These are phyloP conservation scores for Pterulicium gracile DNA, from an alignment of 1,284 basidiomycete species.

Conservation along the genomic window DNA sequence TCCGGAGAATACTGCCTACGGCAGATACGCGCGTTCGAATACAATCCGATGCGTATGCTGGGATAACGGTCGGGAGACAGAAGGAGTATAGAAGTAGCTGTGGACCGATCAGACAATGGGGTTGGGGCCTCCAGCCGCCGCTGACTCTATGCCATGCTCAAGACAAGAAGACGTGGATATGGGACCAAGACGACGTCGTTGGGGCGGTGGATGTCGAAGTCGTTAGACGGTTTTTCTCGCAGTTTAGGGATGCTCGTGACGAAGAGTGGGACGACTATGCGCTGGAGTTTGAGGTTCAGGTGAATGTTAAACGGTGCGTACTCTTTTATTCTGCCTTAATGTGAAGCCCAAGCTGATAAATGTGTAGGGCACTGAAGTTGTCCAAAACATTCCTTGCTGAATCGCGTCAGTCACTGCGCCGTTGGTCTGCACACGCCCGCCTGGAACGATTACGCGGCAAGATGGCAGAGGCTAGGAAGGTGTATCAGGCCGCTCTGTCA, in stretches of 20 bases:
- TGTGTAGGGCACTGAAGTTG: slow-evolving; percentile 54
- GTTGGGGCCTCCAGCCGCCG: slow-evolving; percentile 36
- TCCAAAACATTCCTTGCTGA: slow-evolving; percentile 62
- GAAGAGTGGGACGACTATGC: slow-evolving; percentile 55
- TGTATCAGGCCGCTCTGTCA: slow-evolving; percentile 64
- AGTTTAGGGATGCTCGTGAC: slow-evolving; percentile 35
- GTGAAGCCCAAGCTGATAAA: slow-evolving; percentile 8
- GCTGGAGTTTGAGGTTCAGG: slow-evolving; percentile 57
- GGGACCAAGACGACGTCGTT: slow-evolving; percentile 37
- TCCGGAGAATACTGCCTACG: slow-evolving; percentile 46
- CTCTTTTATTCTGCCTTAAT: slow-evolving; percentile 5
- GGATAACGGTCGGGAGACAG: slow-evolving; percentile 55
- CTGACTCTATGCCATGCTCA: slow-evolving; percentile 26
- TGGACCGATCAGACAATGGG: slow-evolving; percentile 61
- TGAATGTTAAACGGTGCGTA: slow-evolving; percentile 49
- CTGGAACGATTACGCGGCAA: slow-evolving; percentile 69
- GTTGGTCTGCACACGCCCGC: slow-evolving; percentile 78
- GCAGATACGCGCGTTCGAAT: slow-evolving; percentile 19
- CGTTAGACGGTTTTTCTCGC: slow-evolving; percentile 45
- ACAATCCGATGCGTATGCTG: slow-evolving; percentile 48
- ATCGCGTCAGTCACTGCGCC: slow-evolving; percentile 52
- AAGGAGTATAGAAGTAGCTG: slow-evolving; percentile 47
- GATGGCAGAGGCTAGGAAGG: slow-evolving; percentile 66
- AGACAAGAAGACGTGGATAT: slow-evolving; percentile 29
- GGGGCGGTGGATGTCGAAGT: slow-evolving; percentile 33